Evolutionary conservation across 2,329 filamentous ascomycete species (phyloP), one percentile per base, ranked within the genome.

Genomic region (Penicillium hesseltinei): DNA sequence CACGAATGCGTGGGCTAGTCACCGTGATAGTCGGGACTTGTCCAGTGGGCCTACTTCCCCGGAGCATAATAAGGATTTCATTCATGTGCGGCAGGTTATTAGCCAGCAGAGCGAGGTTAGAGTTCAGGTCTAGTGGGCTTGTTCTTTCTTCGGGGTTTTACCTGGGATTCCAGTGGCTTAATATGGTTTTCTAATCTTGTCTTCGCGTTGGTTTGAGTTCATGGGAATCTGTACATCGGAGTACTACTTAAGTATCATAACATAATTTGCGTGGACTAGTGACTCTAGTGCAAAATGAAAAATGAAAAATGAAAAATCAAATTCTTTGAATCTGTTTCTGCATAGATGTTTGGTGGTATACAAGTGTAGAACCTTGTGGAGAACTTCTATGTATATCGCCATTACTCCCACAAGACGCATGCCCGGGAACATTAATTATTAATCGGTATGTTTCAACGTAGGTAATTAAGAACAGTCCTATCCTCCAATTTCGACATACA

Each of bases 51-150:
- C 61, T n/a, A 29, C 35, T 33, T 55, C 59, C 1, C 56, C 54
- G 19, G 27, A 36, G 19, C 27, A 27, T 5, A 55, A 36, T 29
- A 60, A 59, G 13, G 65, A 65, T 17, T 66, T 66, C 31, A 74
- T 74, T 48, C 67, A 65, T 35, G 64, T 74, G 6, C 71, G 69
- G 56, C 71, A 70, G 47, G 69, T 72, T 3, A 72, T 74, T 39
- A 66, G 61, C 39, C 72, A 74, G 59, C 65, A 72, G 56, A 71
- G 66, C 21, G 68, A 72, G 60, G 13, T 69, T 36, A 60, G 66
- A 10, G 25, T 60, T n/a, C 69, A 62, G 8, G n/a, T 44, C 33
- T 36, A 38, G 21, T 17, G 21, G 46, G 35, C 15, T 44, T 35
- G 5, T 23, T 29, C 29, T 19, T 29, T 33, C 17, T 44, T 23